These are phyloP conservation scores for Zygosaccharomyces sapae DNA, from an alignment of 1,139 yeast species.

Conservation along the genomic window DNA sequence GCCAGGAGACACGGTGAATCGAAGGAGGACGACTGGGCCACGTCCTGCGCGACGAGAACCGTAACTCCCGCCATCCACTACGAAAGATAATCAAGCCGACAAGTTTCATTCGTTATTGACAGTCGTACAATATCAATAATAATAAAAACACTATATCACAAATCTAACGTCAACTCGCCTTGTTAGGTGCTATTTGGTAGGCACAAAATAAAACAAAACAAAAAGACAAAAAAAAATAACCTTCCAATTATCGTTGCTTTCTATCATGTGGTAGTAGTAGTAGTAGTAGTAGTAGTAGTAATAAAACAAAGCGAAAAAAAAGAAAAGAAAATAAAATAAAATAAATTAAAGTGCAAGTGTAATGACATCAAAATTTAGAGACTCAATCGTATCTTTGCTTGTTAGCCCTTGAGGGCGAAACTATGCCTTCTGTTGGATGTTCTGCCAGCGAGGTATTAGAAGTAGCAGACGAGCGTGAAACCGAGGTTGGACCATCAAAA, in stretches of 20 bases:
- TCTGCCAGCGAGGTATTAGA: conserved; percentile 32
- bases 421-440: conserved; percentile 15
- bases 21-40: too few species aligned
- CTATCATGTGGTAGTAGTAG: neutral
- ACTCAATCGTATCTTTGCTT: conserved; percentile 26
- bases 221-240: neutral
- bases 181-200: neutral
- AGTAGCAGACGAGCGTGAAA: conserved; percentile 34
- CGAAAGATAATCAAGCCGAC: too few species aligned
- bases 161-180: neutral
- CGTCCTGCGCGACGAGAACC: too few species aligned
- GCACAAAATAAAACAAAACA: neutral
- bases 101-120: too few species aligned
- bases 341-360: conserved; percentile 1
- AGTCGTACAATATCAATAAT: neutral
- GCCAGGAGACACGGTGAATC: neutral
- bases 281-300: too few species aligned
- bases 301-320: neutral
- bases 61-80: too few species aligned
- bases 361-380: conserved; percentile 3
- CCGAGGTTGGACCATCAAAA: conserved; percentile 28
- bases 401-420: conserved; percentile 23
- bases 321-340: neutral
- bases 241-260: neutral
- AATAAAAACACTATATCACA: neutral